Evolutionary conservation across 164 flowering plant genomes (phyloP).

Genomic region (Tetracentron sinense): DNA sequence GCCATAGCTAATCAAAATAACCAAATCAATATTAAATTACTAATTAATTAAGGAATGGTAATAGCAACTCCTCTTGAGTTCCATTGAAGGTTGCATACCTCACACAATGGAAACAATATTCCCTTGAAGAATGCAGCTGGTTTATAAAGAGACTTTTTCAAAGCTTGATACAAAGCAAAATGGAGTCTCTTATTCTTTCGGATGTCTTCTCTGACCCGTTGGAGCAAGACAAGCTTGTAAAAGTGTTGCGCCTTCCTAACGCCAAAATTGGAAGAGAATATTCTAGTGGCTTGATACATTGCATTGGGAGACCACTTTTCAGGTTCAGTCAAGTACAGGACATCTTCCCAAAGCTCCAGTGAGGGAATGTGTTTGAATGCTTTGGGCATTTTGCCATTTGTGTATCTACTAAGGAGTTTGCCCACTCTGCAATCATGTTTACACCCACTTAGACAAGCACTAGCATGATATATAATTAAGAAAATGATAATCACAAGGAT

Average conservation of each 20-base stretch:
- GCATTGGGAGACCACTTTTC: conserved; percentile 97
- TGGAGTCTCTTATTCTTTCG: conserved; percentile 77
- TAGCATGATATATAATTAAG: neutral
- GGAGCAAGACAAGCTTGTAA: conserved; percentile 81
- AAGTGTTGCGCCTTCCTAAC: conserved; percentile 74
- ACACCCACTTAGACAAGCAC: conserved; percentile 1
- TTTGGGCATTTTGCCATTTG: conserved; percentile 85
- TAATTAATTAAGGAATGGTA: too few species aligned
- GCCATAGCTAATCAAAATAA: neutral
- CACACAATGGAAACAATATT: conserved; percentile 79
- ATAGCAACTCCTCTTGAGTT: too few species aligned
- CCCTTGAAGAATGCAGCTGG: conserved; percentile 94
- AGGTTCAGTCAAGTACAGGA: conserved; percentile 84
- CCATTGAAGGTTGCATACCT: conserved; percentile 43
- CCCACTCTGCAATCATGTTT: conserved; percentile 58
- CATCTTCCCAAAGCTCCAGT: conserved; percentile 68
- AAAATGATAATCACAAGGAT: conserved; percentile 3
- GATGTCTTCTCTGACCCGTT: conserved; percentile 81
- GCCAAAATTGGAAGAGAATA: conserved; percentile 80
- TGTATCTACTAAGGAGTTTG: conserved; percentile 60
- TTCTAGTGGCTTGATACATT: conserved; percentile 85
- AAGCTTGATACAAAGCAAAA: conserved; percentile 74
- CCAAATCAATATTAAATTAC: neutral
- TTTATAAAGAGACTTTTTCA: conserved; percentile 84
- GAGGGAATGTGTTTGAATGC: conserved; percentile 81